Evolutionary conservation across 2,329 filamentous ascomycete genomes (phyloP), one percentile per base, ranked within the genome.

Genomic region (Aspergillus felis): DNA sequence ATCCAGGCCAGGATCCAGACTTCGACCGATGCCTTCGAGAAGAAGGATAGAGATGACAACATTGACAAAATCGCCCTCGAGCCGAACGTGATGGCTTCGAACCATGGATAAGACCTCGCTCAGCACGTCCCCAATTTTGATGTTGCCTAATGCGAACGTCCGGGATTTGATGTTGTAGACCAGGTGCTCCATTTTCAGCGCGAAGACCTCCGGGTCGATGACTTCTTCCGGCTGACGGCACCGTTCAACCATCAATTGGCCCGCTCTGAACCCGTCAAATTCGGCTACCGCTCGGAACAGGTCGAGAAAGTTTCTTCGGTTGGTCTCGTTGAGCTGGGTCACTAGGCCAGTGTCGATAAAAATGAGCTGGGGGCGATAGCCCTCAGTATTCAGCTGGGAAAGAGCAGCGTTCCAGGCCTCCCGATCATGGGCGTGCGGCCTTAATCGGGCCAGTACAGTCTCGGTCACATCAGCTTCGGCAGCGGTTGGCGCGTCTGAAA

Each of bases 11-110:
- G 94, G 93, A 71, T 97, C 88, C 17, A 99, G 77, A 58, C 82
- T 91, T 60, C 94, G 84, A 0, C 94, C 94, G 68, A 97, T 99
- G 6, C 94, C 94, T 72, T 99, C 94, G 1, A 99, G 81, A 2
- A 99, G 81, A 35, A 99, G 78, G 54, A 97, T 97, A 58, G 91
- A 96, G 57, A 99, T 88, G 29, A 99, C 93, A 4, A 99, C 94
- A 70, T 99, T 99, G 71, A 99, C 92, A 71, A 97, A 99, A 72
- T 99, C 94, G 8, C 94, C 94, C 74, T 99, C 94, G 52, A 99
- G 83, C 8, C 94, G 84, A 3, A 99, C 94, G 70, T 99, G 94
- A 72, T 99, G 94, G 9, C 81, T 79, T 55, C 94, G 86, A 29
- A 99, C 94, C 92, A 99, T 97, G 58, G 83, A 83, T 48, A 99